Evolutionary conservation across 148 eudicot genomes (phyloP).

Genomic region (Polygonum aviculare): DNA sequence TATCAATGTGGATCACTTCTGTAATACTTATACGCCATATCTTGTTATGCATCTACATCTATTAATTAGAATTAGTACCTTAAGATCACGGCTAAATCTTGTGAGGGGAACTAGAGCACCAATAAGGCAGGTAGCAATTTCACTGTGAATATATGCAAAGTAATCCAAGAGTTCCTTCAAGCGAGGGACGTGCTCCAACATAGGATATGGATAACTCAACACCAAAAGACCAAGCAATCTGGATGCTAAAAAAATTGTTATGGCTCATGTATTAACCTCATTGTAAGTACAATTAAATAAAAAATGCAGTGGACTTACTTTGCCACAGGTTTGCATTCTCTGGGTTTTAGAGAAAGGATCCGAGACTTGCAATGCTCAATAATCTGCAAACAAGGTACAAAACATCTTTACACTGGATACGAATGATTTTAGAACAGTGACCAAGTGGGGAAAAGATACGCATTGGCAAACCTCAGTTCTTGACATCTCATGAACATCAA

Average conservation of each 20-base stretch:
- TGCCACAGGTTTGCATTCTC: constrained; percentile 30
- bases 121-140: constrained; percentile 28
- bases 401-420: not conserved
- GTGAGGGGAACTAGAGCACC: constrained; percentile 36
- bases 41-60: not conserved
- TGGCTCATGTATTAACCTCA: not conserved
- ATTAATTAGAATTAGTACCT: constrained; percentile 23
- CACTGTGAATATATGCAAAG: constrained; percentile 39
- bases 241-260: constrained; percentile 11
- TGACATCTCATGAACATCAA: constrained; percentile 55
- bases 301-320: constrained; percentile 22
- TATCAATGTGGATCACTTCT: not conserved
- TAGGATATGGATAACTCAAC: constrained; percentile 30
- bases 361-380: constrained; percentile 56
- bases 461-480: constrained; percentile 41
- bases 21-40: not conserved
- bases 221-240: constrained; percentile 42
- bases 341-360: constrained; percentile 47
- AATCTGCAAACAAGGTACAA: constrained; percentile 25
- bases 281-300: not conserved
- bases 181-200: constrained; percentile 40
- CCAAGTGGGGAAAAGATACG: not conserved
- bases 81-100: constrained; percentile 37
- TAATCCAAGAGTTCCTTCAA: constrained; percentile 57
- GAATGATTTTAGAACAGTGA: not conserved